phyloP scores from a whole-genome alignment of 257 asterid genomes.

The Solanum clarkiae region DNA sequence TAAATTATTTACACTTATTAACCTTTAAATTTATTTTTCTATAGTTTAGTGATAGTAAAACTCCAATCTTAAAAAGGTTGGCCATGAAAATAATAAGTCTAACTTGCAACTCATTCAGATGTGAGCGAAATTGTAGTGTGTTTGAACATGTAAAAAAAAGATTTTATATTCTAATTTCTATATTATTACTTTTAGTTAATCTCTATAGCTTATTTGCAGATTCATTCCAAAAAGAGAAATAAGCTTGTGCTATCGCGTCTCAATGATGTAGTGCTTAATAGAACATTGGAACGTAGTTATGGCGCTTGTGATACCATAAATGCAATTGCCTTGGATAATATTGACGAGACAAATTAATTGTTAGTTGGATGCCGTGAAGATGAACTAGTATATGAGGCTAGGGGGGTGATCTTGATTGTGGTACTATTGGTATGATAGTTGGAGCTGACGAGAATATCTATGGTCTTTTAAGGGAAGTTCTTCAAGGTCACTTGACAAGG shows the following conservation, averaged over 20 bases:
- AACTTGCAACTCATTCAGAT: not conserved
- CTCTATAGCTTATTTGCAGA: too few species aligned
- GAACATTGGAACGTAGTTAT: too few species aligned
- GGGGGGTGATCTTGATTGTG: not conserved
- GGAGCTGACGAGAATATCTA: not conserved
- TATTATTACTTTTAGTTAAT: too few species aligned
- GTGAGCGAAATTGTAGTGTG: not conserved
- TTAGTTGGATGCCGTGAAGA: not conserved
- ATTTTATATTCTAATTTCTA: too few species aligned
- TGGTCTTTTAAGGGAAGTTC: not conserved
- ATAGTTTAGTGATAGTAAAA: not conserved
- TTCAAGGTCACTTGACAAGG: not conserved
- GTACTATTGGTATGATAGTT: not conserved
- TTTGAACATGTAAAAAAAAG: not conserved
- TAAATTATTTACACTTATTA: not conserved
- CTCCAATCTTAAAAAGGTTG: not conserved
- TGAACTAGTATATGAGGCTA: not conserved
- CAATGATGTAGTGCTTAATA: too few species aligned
- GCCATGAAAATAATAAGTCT: not conserved
- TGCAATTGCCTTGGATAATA: not conserved
- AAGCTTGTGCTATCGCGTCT: not conserved
- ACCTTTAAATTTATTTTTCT: not conserved
- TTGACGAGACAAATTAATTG: not conserved
- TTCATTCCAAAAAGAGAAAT: not conserved
- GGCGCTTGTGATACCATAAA: not conserved